Percentiles rank a stretch among this genome's conserved stretches.
phyloP scores from a whole-genome alignment of 257 asterid species.

The Scutellaria baicalensis region DNA sequence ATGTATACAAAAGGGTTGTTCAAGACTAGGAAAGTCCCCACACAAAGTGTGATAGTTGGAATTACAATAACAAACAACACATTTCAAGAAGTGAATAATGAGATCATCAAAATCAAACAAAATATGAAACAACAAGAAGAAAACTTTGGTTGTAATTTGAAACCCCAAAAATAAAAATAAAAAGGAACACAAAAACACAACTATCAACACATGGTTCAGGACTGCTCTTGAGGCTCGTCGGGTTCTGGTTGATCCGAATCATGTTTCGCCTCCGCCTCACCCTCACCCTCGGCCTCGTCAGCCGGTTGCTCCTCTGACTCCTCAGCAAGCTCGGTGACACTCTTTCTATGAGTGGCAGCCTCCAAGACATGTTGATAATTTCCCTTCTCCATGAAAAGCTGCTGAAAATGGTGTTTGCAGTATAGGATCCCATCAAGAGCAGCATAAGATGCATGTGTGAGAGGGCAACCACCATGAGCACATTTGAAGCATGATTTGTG shows the following conservation, averaged over 20 bases:
- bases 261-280: not conserved
- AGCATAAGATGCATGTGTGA: conserved; percentile 56
- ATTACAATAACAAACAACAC: conserved; percentile 9
- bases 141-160: not conserved
- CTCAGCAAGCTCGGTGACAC: conserved; percentile 6
- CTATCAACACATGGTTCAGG: not conserved
- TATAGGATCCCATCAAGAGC: conserved; percentile 51
- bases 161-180: not conserved
- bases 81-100: not conserved
- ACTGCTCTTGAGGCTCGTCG: conserved; percentile 18
- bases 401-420: conserved; percentile 63
- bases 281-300: not conserved
- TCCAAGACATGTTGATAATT: conserved; percentile 55
- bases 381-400: conserved; percentile 65
- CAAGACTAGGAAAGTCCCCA: not conserved
- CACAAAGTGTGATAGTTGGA: conserved; percentile 4
- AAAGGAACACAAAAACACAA: not conserved
- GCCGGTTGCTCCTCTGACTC: not conserved
- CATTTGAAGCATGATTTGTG: conserved; percentile 63
- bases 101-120: not conserved
- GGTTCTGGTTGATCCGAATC: conserved; percentile 8
- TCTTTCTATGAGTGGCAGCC: conserved; percentile 28
- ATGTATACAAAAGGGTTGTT: conserved; percentile 9
- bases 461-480: conserved; percentile 59
- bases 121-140: not conserved